Base-by-base conservation (phyloP, 208 protist genomes). In the Acanthamoeba healyi region DNA sequence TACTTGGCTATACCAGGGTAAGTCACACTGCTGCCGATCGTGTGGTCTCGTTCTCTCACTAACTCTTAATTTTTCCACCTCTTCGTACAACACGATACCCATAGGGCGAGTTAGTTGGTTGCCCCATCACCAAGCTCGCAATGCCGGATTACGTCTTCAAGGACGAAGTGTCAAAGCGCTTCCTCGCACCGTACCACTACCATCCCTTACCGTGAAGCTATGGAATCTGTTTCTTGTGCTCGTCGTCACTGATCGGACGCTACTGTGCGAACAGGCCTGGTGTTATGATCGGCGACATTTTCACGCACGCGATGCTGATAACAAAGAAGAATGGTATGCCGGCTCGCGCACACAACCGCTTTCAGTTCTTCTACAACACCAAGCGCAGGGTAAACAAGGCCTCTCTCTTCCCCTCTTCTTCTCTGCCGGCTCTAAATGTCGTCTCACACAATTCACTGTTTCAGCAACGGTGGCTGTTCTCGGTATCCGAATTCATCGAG, bases 311-410 rank as follows among this genome's bases (percentile, higher is more conserved):
- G 29, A 86, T 86, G 77, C 34, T 86, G 77, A 26, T 86, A 6
- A 24, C 58, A n/a, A 86, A 86, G 77, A 4, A n/a, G 14, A 86
- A 58, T 26, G 77, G 77, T n/a, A 86, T 58, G 6, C 77, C 77
- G 38, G 77, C 77, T 6, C 77, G 77, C 19, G 77, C 77, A 6
- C 46, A 36, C 38, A 86, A 86, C 32, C 77, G 77, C 46, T 86
- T n/a, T 3, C 77, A 86, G 46, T 86, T 40, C 46, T 40, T 86
- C n/a, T 86, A 86, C 46, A 86, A 86, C 44, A n/a, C 0, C 0
- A 86, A 58, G 46, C 40, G 77, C 2, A 44, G 77, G 74, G 74
- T 84, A 84, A 14, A 15, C 3, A 17, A 24, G 9, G 56, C 15
- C 34, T 10, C 6, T 19, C 10, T 67, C 7, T 67, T n/a, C 61